Evolutionary conservation across 2,329 filamentous ascomycete species (phyloP), one percentile per base, ranked within the genome.

Genomic region (Fusarium hostae): DNA sequence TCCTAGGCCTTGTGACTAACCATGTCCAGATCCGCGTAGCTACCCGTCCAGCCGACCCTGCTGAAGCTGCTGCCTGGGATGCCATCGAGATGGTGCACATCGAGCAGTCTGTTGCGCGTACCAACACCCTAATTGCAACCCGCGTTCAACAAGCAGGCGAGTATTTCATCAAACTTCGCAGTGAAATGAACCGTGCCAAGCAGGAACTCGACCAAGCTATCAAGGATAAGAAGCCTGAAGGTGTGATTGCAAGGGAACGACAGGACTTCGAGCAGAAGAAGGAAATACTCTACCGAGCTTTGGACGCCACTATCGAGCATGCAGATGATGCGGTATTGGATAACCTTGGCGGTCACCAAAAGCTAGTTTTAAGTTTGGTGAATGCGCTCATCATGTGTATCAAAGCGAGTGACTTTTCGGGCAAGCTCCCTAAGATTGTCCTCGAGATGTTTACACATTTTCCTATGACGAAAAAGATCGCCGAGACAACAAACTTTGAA

Each of bases 401-500:
- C 68, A 86, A 87, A 67, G 79, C 81, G 5, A 80, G 82, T 54
- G 86, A 89, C 73, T 88, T 85, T 73, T 84, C 83, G 32, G 85
- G 86, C 10, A 84, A 85, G 68, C 78, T 88, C 18, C 84, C 87
- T n/a, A 87, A 87, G 70, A 84, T 86, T 22, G 80, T 88, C n/a
- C 82, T 90, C 22, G 82, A 87, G 56, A 84, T 93, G 35, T 86
- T 94, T 78, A 86, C 89, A 9, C 82, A 86, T 60, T 89, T 90
- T 63, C 89, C 87, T 39, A 91, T 90, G 63, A 85, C 90, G 44
- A 88, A 86, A 52, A 88, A 86, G 70, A 89, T 89, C 39, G 81
- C 90, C 44, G 87, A 90, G 71, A 90, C 87, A 66, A 87, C 89
- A 43, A 92, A 92, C 75, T 87, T 94, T 61, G 86, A 89, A 63